Conservation (phyloP, 768 basidiomycete genomes). For the Phlebiopsis gigantea region DNA sequence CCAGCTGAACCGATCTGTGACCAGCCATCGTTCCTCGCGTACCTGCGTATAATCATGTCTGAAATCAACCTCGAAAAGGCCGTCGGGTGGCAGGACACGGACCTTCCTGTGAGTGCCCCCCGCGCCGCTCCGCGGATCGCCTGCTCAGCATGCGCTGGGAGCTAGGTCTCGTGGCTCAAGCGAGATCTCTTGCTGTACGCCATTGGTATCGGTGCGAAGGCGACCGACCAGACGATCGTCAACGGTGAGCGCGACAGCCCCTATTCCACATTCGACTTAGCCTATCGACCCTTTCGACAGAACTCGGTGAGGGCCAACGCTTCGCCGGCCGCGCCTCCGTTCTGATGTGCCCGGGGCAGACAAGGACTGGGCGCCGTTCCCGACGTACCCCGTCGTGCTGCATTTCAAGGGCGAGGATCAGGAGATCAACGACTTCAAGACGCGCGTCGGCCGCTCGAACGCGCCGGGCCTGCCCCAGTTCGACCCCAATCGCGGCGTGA, state of each 20-base stretch:
- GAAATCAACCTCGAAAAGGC: conserved; percentile 56
- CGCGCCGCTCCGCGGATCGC: too few relatives aligned
- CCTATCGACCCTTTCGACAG: conserved; percentile 23
- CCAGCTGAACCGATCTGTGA: background rate
- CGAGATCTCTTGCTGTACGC: conserved; percentile 79
- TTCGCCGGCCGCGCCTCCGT: background rate
- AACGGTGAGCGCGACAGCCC: conserved; percentile 48
- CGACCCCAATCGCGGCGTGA: conserved; percentile 64
- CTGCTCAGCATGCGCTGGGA: background rate
- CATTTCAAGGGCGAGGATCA: conserved; percentile 61
- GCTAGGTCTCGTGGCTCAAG: conserved; percentile 78
- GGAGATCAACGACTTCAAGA: conserved; percentile 68
- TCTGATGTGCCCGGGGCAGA: conserved; percentile 32
- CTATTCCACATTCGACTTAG: background rate
- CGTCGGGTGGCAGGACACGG: conserved; percentile 49
- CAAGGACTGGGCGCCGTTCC: conserved; percentile 67
- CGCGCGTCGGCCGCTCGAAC: conserved; percentile 32
- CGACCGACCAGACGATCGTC: conserved; percentile 59
- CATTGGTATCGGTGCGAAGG: conserved; percentile 76
- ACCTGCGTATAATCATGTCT: conserved; percentile 35
- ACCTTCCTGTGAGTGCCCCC: conserved; percentile 44
- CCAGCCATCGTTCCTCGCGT: background rate
- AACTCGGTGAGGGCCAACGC: conserved; percentile 40
- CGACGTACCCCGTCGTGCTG: conserved; percentile 83
- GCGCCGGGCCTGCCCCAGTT: conserved; percentile 68